phyloP scores from a whole-genome alignment of 345 rosid species.

The Turritis glabra region DNA sequence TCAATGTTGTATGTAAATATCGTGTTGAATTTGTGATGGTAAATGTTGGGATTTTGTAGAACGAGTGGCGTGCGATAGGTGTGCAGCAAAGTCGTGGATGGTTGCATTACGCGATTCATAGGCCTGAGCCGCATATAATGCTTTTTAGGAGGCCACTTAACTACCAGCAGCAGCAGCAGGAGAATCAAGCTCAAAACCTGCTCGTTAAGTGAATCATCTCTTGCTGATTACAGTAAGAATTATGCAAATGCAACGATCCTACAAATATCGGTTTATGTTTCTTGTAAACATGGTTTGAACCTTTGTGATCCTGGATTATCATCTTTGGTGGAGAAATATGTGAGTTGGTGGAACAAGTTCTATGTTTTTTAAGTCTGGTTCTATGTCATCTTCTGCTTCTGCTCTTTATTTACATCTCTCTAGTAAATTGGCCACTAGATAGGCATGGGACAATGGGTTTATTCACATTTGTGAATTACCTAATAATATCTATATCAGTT shows the following conservation, averaged over 20 bases:
- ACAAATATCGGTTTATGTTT: neutral
- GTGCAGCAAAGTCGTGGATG: slow-evolving; percentile 99
- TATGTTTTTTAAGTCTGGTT: slow-evolving; percentile 1
- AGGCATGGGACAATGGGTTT: neutral
- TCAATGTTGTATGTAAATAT: neutral
- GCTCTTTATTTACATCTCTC: neutral
- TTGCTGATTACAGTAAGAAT: neutral
- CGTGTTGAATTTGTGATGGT: neutral
- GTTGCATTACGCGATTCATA: slow-evolving; percentile 92
- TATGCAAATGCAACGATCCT: neutral
- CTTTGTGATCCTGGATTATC: neutral
- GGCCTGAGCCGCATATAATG: slow-evolving; percentile 98
- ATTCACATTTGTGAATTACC: too few relatives aligned
- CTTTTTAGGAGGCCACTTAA: slow-evolving; percentile 89
- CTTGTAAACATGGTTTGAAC: slow-evolving; percentile 17
- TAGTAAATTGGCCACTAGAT: neutral
- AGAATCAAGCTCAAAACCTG: slow-evolving; percentile 59
- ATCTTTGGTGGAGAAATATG: neutral
- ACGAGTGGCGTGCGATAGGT: slow-evolving; percentile 93
- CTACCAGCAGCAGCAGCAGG: slow-evolving; percentile 92
- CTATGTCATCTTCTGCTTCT: neutral
- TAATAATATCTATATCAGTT: too few relatives aligned
- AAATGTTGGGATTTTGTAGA: slow-evolving; percentile 41
- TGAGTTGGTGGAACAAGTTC: neutral
- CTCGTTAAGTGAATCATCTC: slow-evolving; percentile 48